Conservation (phyloP, 169 alveolate species). For the Cryptosporidium ryanae region DNA sequence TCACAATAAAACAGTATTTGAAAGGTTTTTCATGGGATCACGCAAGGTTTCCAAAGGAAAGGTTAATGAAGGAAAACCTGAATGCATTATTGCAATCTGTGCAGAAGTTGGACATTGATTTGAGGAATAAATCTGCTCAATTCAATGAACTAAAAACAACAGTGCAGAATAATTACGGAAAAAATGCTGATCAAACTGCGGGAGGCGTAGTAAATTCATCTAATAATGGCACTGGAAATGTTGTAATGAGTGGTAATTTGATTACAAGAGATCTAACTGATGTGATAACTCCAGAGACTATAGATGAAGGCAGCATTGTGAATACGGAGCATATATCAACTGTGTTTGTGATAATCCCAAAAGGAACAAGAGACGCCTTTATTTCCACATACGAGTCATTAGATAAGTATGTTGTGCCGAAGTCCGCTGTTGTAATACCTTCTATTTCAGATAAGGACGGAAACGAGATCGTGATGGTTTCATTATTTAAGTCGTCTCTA, state of each 20-base stretch:
- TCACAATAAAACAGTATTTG: constrained; percentile 83
- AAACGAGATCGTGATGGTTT: constrained; percentile 84
- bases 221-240: neutral
- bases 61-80: constrained; percentile 83
- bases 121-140: constrained; percentile 84
- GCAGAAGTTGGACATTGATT: constrained; percentile 83
- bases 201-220: neutral
- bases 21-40: constrained; percentile 90
- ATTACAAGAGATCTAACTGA: constrained; percentile 83
- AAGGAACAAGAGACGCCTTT: constrained; percentile 81
- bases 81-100: constrained; percentile 85
- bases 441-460: constrained; percentile 83
- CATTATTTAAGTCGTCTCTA: constrained; percentile 81
- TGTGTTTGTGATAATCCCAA: constrained; percentile 85
- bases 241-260: constrained; percentile 29
- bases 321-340: constrained; percentile 88
- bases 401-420: constrained; percentile 86
- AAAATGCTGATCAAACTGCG: neutral
- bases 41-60: constrained; percentile 87
- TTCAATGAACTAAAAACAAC: constrained; percentile 84
- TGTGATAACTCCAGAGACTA: constrained; percentile 87
- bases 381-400: constrained; percentile 80
- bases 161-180: constrained; percentile 51
- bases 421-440: constrained; percentile 82
- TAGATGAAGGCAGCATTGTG: constrained; percentile 82